Evolutionary conservation across 2,329 filamentous ascomycete genomes (phyloP).

Genomic region (Penicillium sclerotiorum): DNA sequence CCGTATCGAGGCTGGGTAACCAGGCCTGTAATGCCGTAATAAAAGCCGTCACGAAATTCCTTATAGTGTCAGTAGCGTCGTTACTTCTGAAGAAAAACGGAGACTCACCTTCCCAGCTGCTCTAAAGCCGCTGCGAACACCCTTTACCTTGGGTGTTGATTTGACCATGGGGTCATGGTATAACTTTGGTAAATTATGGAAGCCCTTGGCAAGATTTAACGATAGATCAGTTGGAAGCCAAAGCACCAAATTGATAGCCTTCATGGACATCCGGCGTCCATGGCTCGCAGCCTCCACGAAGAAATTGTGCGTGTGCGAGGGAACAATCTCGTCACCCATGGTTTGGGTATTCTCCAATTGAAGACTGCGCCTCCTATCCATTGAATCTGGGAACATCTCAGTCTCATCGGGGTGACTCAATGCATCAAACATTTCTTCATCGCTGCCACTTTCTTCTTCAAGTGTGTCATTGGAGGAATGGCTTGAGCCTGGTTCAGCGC

Average conservation of each 20-base stretch:
- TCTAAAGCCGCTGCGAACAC: slow-evolving; percentile 72
- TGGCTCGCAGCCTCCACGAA: slow-evolving; percentile 14
- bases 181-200: slow-evolving; percentile 81
- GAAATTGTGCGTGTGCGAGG: background rate
- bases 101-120: slow-evolving; percentile 66
- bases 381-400: background rate
- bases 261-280: slow-evolving; percentile 55
- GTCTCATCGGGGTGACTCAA: background rate
- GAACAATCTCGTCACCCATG: slow-evolving; percentile 11
- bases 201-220: slow-evolving; percentile 78
- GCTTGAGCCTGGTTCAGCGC: background rate
- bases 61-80: slow-evolving; percentile 21
- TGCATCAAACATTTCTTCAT: slow-evolving; percentile 4
- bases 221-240: slow-evolving; percentile 86
- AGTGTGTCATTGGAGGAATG: background rate
- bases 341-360: slow-evolving; percentile 13
- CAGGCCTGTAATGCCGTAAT: slow-evolving; percentile 78
- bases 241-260: slow-evolving; percentile 72
- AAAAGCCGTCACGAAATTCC: slow-evolving; percentile 75
- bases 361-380: slow-evolving; percentile 4
- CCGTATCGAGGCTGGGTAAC: slow-evolving; percentile 76
- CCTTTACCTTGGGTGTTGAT: slow-evolving; percentile 75
- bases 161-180: slow-evolving; percentile 84
- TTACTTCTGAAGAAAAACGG: background rate
- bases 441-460: background rate